These are phyloP conservation scores for Phytophthora idaei DNA, from an alignment of 352 stramenopile genomes.

Conservation along the genomic window DNA sequence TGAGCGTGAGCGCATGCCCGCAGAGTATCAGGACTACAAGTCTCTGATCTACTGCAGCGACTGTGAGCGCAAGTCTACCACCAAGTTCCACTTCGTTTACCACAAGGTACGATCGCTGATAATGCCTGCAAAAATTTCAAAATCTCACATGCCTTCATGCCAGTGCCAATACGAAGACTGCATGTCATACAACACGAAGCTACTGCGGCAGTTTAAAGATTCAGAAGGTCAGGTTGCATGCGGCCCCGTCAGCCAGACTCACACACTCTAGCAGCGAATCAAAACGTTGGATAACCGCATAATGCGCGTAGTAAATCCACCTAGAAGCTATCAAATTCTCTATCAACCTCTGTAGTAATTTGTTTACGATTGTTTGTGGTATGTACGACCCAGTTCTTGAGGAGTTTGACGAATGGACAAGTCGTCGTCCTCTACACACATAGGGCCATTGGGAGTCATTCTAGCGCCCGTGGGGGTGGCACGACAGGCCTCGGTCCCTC, in stretches of 20 bases:
- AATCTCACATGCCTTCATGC: slow-evolving; percentile 11
- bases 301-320: slow-evolving; percentile 2
- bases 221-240: slow-evolving; percentile 35
- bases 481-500: slow-evolving; percentile 33
- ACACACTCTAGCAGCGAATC: slow-evolving; percentile 3
- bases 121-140: not conserved
- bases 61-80: slow-evolving; percentile 84
- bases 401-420: slow-evolving; percentile 57
- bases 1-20: slow-evolving; percentile 78
- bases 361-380: slow-evolving; percentile 8
- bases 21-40: slow-evolving; percentile 76
- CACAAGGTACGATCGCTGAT: slow-evolving; percentile 63
- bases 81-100: slow-evolving; percentile 87
- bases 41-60: slow-evolving; percentile 88
- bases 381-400: slow-evolving; percentile 87
- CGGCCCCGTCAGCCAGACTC: slow-evolving; percentile 18
- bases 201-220: slow-evolving; percentile 79
- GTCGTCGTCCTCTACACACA: slow-evolving; percentile 85
- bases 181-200: slow-evolving; percentile 86
- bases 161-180: slow-evolving; percentile 82
- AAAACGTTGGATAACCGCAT: not conserved
- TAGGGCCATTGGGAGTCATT: slow-evolving; percentile 56
- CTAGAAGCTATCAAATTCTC: slow-evolving; percentile 4
- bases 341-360: not conserved
- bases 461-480: slow-evolving; percentile 49